Evolutionary conservation across 225 moss, liverwort and hornwort genomes (phyloP), one percentile per base, ranked within the genome.

Genomic region (Bryum argenteum): DNA sequence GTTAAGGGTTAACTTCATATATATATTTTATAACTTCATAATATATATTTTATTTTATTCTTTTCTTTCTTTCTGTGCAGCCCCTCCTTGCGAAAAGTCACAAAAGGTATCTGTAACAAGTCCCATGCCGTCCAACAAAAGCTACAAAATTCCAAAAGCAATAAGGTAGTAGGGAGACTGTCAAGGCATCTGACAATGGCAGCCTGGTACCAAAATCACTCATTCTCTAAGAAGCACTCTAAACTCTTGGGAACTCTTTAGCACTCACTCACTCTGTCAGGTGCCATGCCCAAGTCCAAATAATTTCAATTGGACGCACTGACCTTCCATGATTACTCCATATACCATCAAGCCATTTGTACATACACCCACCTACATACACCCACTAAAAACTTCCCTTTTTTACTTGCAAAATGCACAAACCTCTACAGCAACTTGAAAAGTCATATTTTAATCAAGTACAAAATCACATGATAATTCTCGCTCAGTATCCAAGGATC

Each of bases 101-200:
- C 0, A 13, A 5, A 13, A 1, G 13, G 13, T 13, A 8, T 19
- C 55, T 33, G 42, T 26, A 28, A 55, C 68, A 47, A 55, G 38
- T 62, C 61, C 24, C 65, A 42, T 37, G 57, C 28, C 19, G 60
- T 13, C 54, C 28, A 45, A 48, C 56, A 41, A 48, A 69, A 68
- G 73, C 73, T 48, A 1, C 44, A 70, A 66, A n/a, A 50, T 16
- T 7, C 17, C 65, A 70, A 10, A 44, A 19, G 22, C 42, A 57
- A 28, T 53, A 43, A 75, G 75, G 68, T 8, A 2, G 33, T 33
- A 33, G 33, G 17, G 43, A 42, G 5, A 18, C 54, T 54, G 61
- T 14, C 68, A 20, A 0, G 56, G 55, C 28, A 3, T 70, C 75
- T 79, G 65, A 79, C 70, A 60, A 6, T 2, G 65, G 75, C 74